Evolutionary conservation across 164 flowering plant genomes (phyloP), one percentile per base, ranked within the genome.

Genomic region (Brasenia schreberi): DNA sequence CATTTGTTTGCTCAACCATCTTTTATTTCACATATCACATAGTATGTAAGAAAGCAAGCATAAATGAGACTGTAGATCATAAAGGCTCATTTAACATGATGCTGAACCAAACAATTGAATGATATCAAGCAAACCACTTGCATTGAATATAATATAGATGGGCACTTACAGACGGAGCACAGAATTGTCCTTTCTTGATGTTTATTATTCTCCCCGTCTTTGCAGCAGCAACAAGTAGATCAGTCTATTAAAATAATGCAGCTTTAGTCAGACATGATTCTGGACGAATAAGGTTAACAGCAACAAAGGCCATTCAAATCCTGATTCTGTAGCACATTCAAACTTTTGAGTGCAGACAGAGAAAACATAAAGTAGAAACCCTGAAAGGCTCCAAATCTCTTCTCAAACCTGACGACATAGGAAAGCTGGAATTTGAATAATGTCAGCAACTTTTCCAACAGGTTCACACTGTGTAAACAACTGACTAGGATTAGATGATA

Each of bases 361-460:
- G 53, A 45, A 45, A 45, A 45, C 2, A 45, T 5, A 4, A 12
- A 45, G 12, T 7, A 45, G 53, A 45, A 45, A 45, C 53, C 12
- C 27, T 23, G 53, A 23, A 45, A 45, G 53, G 53, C 6, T 45
- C 27, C 53, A 45, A 45, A 45, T 45, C 53, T 7, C 53, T 7
- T 1, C 53, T 45, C 53, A 5, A 45, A 90, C 97, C 96, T 94
- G 99, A 49, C 97, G 93, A 64, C 97, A 94, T n/a, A 94, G 75
- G 75, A 94, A 94, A 53, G 99, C 99, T 64, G 99, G 99, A 76
- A 94, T 89, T 77, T 91, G 96, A 72, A 94, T 89, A 45, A 94
- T 85, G 75, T 94, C 97, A 19, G 97, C 99, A 74, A 94, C 90
- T 76, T 69, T 81, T 19, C 97, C 94, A 68, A 91, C 99, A 70